Conservation (phyloP, 177 flowering plant genomes). For the Telopea speciosissima region DNA sequence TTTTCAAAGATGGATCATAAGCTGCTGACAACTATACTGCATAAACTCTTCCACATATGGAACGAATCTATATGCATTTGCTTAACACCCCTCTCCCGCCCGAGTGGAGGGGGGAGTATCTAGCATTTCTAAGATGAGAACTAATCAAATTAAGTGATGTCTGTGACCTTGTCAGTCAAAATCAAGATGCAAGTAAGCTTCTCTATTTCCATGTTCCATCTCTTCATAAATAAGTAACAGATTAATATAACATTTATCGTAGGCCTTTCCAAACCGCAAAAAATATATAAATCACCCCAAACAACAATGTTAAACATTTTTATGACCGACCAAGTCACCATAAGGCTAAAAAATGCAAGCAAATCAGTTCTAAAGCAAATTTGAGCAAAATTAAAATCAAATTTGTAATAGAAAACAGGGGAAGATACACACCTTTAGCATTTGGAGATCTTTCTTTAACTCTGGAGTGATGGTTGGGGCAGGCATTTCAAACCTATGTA, state of each 20-base stretch:
- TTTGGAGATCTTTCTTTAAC: slow-evolving; percentile 68
- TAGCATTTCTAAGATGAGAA: too few species aligned
- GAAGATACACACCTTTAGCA: slow-evolving; percentile 53
- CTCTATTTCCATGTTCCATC: neutral
- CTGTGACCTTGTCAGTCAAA: neutral
- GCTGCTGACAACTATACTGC: too few species aligned
- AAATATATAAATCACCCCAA: neutral
- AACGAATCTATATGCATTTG: too few species aligned
- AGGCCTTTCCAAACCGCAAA: neutral
- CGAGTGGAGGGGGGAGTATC: too few species aligned
- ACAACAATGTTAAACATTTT: neutral
- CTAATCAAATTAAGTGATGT: too few species aligned
- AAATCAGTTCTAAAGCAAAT: neutral
- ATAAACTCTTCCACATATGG: too few species aligned
- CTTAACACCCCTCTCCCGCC: neutral
- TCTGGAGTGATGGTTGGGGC: slow-evolving; percentile 80
- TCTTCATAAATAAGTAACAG: neutral
- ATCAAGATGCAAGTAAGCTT: neutral
- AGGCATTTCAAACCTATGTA: slow-evolving; percentile 86
- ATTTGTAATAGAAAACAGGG: neutral
- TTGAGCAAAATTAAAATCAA: neutral
- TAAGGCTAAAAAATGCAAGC: neutral
- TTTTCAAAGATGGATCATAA: too few species aligned
- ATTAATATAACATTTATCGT: neutral
- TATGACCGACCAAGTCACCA: neutral